A percentile compares a stretch with the other conserved stretches of the same genome.
These are phyloP conservation scores for Curvularia sp. DNA, from an alignment of 2,329 filamentous ascomycete genomes.

Conservation along the genomic window DNA sequence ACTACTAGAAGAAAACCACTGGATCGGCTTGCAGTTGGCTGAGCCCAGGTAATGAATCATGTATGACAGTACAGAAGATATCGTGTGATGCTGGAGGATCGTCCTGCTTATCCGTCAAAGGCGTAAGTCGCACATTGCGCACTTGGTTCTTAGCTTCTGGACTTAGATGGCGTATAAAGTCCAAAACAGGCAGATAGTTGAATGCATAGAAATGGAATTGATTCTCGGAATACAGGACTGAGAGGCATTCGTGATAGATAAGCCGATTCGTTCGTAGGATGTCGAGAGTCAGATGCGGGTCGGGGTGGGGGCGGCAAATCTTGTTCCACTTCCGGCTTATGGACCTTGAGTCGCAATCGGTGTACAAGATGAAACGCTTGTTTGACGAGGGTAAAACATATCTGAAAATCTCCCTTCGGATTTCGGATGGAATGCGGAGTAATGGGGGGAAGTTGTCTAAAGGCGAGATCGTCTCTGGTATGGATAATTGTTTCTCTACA, in stretches of 20 bases:
- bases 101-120: slow-evolving; percentile 47
- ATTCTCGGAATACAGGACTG: slow-evolving; percentile 51
- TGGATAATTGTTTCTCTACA: slow-evolving; percentile 47
- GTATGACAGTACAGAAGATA: slow-evolving; percentile 50
- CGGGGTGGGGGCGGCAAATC: slow-evolving; percentile 45
- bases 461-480: slow-evolving; percentile 48
- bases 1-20: slow-evolving; percentile 44
- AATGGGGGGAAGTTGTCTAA: slow-evolving; percentile 48
- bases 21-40: slow-evolving; percentile 50
- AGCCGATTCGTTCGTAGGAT: slow-evolving; percentile 49
- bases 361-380: slow-evolving; percentile 57
- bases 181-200: slow-evolving; percentile 51
- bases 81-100: slow-evolving; percentile 47
- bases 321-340: slow-evolving; percentile 51
- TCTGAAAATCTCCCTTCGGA: slow-evolving; percentile 50
- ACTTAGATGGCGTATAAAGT: slow-evolving; percentile 50
- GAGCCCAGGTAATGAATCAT: slow-evolving; percentile 48
- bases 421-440: slow-evolving; percentile 50
- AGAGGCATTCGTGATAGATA: slow-evolving; percentile 51
- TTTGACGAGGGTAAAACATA: slow-evolving; percentile 49
- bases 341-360: slow-evolving; percentile 51
- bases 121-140: slow-evolving; percentile 46
- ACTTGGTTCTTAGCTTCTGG: slow-evolving; percentile 50
- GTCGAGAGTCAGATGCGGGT: slow-evolving; percentile 44
- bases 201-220: slow-evolving; percentile 51